These are phyloP conservation scores for Volvox reticuliferus DNA, from an alignment of 139 green algal species.

Conservation along the genomic window DNA sequence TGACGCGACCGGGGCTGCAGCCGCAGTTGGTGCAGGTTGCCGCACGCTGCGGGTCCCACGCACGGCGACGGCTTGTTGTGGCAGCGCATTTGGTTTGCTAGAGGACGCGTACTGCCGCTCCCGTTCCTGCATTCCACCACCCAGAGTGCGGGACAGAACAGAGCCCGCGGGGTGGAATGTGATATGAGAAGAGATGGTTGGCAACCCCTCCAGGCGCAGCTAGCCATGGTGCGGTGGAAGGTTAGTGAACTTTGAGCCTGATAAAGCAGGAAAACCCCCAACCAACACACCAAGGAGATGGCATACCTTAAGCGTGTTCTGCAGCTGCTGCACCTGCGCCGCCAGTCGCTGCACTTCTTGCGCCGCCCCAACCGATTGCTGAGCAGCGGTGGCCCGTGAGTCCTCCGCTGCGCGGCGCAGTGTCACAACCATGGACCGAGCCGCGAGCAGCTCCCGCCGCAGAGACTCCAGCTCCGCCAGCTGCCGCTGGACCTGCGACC, in stretches of 20 bases:
- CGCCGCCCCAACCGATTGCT: constrained; percentile 23
- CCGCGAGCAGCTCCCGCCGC: constrained; percentile 41
- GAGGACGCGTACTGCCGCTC: constrained; percentile 25
- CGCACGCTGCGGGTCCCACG: not conserved
- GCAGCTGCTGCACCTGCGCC: constrained; percentile 67
- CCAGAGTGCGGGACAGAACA: not conserved
- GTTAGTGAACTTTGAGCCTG: too few relatives aligned
- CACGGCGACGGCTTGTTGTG: not conserved
- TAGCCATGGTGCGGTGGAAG: not conserved
- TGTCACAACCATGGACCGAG: constrained; percentile 28
- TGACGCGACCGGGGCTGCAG: not conserved
- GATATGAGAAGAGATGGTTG: too few relatives aligned
- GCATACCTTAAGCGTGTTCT: constrained; percentile 42
- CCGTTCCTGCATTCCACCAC: constrained; percentile 6
- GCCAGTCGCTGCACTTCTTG: constrained; percentile 29
- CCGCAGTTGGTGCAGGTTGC: not conserved
- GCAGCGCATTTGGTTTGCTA: not conserved
- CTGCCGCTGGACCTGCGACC: constrained; percentile 54
- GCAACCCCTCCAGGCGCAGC: too few relatives aligned
- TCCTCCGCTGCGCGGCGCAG: constrained; percentile 44
- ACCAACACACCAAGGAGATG: not conserved
- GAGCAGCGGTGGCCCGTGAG: constrained; percentile 5
- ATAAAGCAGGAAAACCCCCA: too few relatives aligned
- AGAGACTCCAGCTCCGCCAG: constrained; percentile 57
- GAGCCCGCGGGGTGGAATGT: too few relatives aligned